Evolutionary conservation across 2,329 filamentous ascomycete species (phyloP).

Genomic region (Nemania bipapillata): DNA sequence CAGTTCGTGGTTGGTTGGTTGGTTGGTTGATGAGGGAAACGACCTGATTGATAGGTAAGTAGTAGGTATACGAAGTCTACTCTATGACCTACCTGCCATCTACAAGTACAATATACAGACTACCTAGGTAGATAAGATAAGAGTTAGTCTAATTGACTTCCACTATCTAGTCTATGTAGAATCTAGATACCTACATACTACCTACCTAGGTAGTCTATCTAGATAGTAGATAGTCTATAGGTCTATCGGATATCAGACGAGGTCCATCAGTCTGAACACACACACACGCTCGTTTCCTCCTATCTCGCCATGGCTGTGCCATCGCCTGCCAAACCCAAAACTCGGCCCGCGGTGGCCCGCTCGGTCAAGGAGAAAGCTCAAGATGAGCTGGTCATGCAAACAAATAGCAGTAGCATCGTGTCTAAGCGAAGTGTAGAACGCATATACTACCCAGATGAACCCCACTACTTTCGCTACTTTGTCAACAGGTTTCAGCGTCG

Average conservation of each 20-base stretch:
- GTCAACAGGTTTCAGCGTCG: slow-evolving; percentile 84
- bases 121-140: too few relatives aligned
- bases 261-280: too few relatives aligned
- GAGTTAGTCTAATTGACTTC: too few relatives aligned
- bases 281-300: too few relatives aligned
- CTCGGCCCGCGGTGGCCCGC: slow-evolving; percentile 32
- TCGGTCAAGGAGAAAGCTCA: slow-evolving; percentile 51
- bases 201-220: too few relatives aligned
- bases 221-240: too few relatives aligned
- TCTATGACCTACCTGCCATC: not conserved
- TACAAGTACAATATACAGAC: not conserved
- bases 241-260: too few relatives aligned
- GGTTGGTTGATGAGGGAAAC: too few relatives aligned
- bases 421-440: slow-evolving; percentile 94
- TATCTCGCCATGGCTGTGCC: slow-evolving; percentile 36
- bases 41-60: too few relatives aligned
- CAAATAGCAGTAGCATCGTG: slow-evolving; percentile 90
- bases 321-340: slow-evolving; percentile 28
- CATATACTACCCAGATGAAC: slow-evolving; percentile 79
- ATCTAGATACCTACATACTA: not conserved
- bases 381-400: slow-evolving; percentile 71
- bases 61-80: too few relatives aligned
- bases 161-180: not conserved
- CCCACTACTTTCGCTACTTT: slow-evolving; percentile 88
- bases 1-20: too few relatives aligned